A percentile compares a stretch with the other conserved stretches of the same genome.
These are phyloP conservation scores for Oryza glumipatula DNA, from an alignment of 176 grass and related monocot genomes.

Conservation along the genomic window DNA sequence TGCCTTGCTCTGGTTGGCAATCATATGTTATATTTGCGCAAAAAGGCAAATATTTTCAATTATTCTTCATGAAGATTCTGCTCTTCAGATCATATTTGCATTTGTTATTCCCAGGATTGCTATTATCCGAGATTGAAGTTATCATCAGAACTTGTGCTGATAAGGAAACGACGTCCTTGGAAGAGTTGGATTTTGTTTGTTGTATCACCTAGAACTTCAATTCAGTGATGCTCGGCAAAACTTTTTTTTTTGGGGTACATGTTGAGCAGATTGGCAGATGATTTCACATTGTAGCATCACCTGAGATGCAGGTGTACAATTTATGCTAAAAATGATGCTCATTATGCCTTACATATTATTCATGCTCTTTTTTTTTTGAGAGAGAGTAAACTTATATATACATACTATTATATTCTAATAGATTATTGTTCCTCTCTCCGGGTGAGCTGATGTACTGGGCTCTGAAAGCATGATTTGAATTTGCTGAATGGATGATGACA, in stretches of 20 bases:
- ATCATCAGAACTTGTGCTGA: slow-evolving; percentile 15
- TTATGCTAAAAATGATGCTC: background rate
- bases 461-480: background rate
- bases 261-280: slow-evolving; percentile 5
- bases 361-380: background rate
- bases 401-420: background rate
- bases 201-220: slow-evolving; percentile 30
- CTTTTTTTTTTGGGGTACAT: background rate
- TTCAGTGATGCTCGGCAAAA: slow-evolving; percentile 4
- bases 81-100: background rate
- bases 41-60: background rate
- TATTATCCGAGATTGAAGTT: slow-evolving; percentile 17
- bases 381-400: background rate
- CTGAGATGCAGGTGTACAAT: background rate
- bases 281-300: slow-evolving; percentile 26
- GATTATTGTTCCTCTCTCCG: background rate
- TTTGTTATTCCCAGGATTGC: slow-evolving; percentile 19
- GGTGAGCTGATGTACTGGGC: background rate
- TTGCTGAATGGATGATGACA: background rate
- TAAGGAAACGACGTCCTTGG: slow-evolving; percentile 26
- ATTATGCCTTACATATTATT: background rate
- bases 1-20: background rate
- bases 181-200: slow-evolving; percentile 33
- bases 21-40: slow-evolving; percentile 31
- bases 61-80: slow-evolving; percentile 15